Conservation (phyloP, 192 early-diverging fungal species). For the Linnemannia schmuckeri region DNA sequence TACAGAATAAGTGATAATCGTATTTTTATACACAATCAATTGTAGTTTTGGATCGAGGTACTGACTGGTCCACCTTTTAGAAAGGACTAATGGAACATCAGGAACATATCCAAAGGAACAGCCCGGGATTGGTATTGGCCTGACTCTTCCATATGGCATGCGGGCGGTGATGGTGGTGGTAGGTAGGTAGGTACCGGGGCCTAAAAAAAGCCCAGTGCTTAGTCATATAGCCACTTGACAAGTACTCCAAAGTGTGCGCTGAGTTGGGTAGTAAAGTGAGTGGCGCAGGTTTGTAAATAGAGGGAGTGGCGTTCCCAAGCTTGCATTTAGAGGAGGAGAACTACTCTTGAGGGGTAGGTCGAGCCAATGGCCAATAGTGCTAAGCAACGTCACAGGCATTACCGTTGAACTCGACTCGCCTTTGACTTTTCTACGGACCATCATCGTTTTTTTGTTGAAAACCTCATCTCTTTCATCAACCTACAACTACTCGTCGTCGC, state of each 20-base stretch:
- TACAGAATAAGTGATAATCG: neutral
- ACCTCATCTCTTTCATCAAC: neutral
- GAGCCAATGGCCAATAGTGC: neutral
- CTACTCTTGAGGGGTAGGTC: neutral
- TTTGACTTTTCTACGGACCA: neutral
- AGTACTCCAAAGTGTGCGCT: neutral
- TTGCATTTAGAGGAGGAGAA: neutral
- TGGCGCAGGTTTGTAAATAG: neutral
- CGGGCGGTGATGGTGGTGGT: too few relatives aligned
- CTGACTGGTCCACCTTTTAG: too few relatives aligned
- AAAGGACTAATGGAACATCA: too few relatives aligned
- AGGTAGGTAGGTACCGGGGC: neutral
- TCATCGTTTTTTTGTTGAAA: slow-evolving; percentile 4
- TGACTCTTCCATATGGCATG: too few relatives aligned
- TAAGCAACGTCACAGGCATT: neutral
- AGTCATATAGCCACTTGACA: neutral
- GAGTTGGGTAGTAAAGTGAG: neutral
- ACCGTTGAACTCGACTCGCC: neutral
- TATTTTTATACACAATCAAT: too few relatives aligned
- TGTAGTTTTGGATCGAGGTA: too few relatives aligned
- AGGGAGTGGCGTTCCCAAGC: neutral
- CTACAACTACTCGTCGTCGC: neutral
- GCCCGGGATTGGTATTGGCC: too few relatives aligned
- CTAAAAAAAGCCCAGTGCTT: neutral
- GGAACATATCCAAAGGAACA: too few relatives aligned